Evolutionary conservation across 441 rosid species (phyloP).

Genomic region (Brassica hybrid): DNA sequence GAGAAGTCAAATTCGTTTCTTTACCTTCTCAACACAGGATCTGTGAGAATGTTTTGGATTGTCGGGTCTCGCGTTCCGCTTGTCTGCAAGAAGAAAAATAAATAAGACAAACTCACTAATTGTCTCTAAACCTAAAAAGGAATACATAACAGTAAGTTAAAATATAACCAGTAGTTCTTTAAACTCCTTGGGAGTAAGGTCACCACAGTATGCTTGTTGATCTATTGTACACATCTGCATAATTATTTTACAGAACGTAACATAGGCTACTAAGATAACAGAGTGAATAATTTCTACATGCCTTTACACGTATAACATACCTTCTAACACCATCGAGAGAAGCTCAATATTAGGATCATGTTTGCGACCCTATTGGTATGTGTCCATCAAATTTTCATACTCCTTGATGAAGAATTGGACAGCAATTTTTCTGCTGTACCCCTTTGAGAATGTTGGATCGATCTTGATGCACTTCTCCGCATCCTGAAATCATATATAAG

Average conservation of each 20-base stretch:
- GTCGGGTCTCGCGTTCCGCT: constrained; percentile 96
- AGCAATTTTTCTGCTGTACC: constrained; percentile 90
- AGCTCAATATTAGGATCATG: constrained; percentile 81
- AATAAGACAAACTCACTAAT: background rate
- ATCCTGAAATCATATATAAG: constrained; percentile 93
- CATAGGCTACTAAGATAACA: background rate
- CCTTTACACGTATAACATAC: constrained; percentile 37
- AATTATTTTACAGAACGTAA: background rate
- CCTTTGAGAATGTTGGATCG: constrained; percentile 90
- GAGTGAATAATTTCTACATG: background rate
- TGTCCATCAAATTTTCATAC: constrained; percentile 86
- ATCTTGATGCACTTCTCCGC: constrained; percentile 97
- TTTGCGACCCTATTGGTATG: constrained; percentile 86
- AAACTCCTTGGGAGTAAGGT: constrained; percentile 85
- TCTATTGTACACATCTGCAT: constrained; percentile 75
- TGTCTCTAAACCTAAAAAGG: background rate
- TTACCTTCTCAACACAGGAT: constrained; percentile 90
- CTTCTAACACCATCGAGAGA: constrained; percentile 80
- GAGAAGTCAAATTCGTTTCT: background rate
- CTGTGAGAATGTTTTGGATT: constrained; percentile 88
- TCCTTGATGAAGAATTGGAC: constrained; percentile 94
- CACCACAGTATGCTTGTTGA: constrained; percentile 94
- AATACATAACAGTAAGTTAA: background rate
- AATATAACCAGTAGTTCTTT: constrained; percentile 87
- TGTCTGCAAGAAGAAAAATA: constrained; percentile 55